Percentiles rank a stretch among this genome's conserved stretches.
phyloP scores from a whole-genome alignment of 1,284 basidiomycete species.

The Leccinum griseonigrum region DNA sequence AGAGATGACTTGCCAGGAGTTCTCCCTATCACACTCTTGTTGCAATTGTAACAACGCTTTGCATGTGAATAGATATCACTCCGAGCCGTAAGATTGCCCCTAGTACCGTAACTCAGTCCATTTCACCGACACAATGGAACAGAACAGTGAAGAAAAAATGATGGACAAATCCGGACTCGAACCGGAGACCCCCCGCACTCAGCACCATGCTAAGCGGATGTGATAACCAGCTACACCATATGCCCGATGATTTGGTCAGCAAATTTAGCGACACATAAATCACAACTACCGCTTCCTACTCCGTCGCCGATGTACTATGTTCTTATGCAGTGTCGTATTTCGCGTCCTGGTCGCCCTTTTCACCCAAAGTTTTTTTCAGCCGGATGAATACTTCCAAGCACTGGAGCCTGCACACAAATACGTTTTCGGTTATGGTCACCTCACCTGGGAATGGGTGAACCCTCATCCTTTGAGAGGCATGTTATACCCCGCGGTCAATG shows the following conservation, averaged over 20 bases:
- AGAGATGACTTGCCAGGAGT: not conserved
- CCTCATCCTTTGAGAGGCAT: conserved; percentile 69
- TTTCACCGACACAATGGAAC: too few species aligned
- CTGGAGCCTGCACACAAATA: conserved; percentile 88
- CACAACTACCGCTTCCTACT: not conserved
- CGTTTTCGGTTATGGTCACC: conserved; percentile 89
- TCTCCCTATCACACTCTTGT: not conserved
- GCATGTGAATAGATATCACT: not conserved
- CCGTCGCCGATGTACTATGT: not conserved
- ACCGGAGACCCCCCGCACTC: conserved; percentile 40
- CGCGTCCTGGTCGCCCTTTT: conserved; percentile 63
- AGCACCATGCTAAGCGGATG: conserved; percentile 42
- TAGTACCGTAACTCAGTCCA: not conserved
- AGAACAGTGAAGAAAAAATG: conserved; percentile 19
- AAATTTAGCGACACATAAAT: not conserved
- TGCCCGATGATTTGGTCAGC: conserved; percentile 25
- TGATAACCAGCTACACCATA: conserved; percentile 52
- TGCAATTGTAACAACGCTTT: not conserved
- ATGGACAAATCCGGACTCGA: conserved; percentile 40
- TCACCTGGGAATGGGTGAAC: conserved; percentile 96
- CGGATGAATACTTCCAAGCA: conserved; percentile 97
- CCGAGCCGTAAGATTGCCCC: not conserved
- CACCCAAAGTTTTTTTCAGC: conserved; percentile 91
- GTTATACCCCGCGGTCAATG: conserved; percentile 74
- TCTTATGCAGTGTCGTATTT: conserved; percentile 39